Evolutionary conservation across 805 yeast species (phyloP).

Genomic region (Barnettozyma pratensis): DNA sequence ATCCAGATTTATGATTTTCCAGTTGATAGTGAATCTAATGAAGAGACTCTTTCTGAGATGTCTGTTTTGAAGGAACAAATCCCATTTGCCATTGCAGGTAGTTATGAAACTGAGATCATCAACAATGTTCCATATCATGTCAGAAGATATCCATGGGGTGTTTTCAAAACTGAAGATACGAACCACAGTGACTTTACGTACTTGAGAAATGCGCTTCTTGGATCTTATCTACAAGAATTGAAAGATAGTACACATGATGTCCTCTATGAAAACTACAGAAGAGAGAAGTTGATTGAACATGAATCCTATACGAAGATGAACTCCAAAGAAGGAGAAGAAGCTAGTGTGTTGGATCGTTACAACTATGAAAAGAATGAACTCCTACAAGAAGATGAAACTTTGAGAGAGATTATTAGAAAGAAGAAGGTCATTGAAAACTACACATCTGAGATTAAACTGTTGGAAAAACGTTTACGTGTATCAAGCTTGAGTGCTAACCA

Average conservation of each 20-base stretch:
- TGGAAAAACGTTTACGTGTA: conserved; percentile 15
- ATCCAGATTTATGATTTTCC: conserved; percentile 67
- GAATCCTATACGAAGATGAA: conserved; percentile 1
- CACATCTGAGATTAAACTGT: conserved; percentile 13
- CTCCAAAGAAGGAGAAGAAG: conserved; percentile 1
- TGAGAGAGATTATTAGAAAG: conserved; percentile 17
- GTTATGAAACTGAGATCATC: conserved; percentile 33
- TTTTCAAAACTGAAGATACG: conserved; percentile 50
- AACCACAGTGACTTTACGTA: conserved; percentile 64
- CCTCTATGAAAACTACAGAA: conserved; percentile 76
- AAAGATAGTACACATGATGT: conserved; percentile 74
- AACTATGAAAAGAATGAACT: neutral
- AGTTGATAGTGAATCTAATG: conserved; percentile 18
- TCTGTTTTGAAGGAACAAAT: conserved; percentile 38
- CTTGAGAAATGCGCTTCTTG: conserved; percentile 66
- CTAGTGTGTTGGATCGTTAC: conserved; percentile 3
- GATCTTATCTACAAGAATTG: conserved; percentile 77
- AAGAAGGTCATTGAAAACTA: conserved; percentile 16
- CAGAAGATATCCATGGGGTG: conserved; percentile 66
- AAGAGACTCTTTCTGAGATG: conserved; percentile 24
- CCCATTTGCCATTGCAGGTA: conserved; percentile 66
- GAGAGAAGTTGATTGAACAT: conserved; percentile 48
- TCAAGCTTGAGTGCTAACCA: neutral
- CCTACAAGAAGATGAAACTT: conserved; percentile 6
- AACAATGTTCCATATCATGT: conserved; percentile 37